Evolutionary conservation across 805 yeast genomes (phyloP), one percentile per base, ranked within the genome.

Genomic region (Isabelozyma pseudorhagii): DNA sequence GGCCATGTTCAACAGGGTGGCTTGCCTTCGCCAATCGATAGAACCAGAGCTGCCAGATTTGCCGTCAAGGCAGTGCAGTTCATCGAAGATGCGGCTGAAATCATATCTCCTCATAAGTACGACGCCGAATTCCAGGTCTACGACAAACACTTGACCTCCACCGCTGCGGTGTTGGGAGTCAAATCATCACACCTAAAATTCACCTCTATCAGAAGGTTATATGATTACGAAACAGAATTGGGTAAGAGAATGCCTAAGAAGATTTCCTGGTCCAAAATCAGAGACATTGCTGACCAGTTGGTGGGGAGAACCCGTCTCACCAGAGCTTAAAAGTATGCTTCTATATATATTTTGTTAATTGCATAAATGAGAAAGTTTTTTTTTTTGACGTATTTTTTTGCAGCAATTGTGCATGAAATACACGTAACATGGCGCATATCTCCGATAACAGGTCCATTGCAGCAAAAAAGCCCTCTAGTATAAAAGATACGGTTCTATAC

Each of bases 1-100:
- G 99, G 99, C 29, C 98, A 93, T 65, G 94, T 93, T 50, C 99
- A 94, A 77, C 99, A 94, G 72, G 99, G 99, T 66, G 94, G 92
- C 52, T 81, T 83, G 47, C 99, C 99, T 46, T 85, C 97, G 7
- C 90, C 98, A 6, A 87, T 92, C 75, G 99, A 94, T 67, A 83
- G 98, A 68, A 85, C 91, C 38, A 80, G 85, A 55, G 97, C 96
- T 6, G 84, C 92, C 5, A 82, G 98, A 66, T 86, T 87, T 67
- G 97, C 97, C 3, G 87, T 93, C 57, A 87, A 84, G 69, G 90
- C 97, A 50, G 85, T 92, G 50, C 87, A 90, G 66, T 94, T 89
- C 67, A 82, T 93, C 55, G 98, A 94, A 68, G 78, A 83, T 25
- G 53, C 55, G 27, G 42, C 44, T 38, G 68, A 62, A 36, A 50